phyloP scores from a whole-genome alignment of 495 filamentous ascomycete species.

The Oidiodendron maius region DNA sequence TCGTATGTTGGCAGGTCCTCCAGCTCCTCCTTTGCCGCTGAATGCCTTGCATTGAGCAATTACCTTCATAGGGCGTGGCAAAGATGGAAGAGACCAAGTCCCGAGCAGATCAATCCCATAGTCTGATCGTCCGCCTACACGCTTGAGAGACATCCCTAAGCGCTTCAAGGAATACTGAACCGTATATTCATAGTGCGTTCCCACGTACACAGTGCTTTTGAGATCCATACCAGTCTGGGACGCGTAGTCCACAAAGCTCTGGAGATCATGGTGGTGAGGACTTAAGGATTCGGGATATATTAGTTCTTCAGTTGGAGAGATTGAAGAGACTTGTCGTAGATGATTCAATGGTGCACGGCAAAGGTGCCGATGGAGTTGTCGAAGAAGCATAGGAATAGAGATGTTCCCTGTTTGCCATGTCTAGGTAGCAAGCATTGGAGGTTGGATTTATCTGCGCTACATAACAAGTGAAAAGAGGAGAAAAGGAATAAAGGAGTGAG shows the following conservation, averaged over 20 bases:
- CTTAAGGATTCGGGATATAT: slow-evolving; percentile 37
- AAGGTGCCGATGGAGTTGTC: not conserved
- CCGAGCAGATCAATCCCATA: slow-evolving; percentile 81
- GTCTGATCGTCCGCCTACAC: slow-evolving; percentile 71
- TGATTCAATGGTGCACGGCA: slow-evolving; percentile 11
- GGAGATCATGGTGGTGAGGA: slow-evolving; percentile 57
- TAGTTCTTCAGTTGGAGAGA: slow-evolving; percentile 27
- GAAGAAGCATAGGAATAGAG: slow-evolving; percentile 8
- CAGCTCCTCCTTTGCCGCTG: slow-evolving; percentile 40
- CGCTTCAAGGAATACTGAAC: slow-evolving; percentile 53
- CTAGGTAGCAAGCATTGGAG: no score
- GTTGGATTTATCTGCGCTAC: no score
- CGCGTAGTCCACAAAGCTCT: slow-evolving; percentile 69
- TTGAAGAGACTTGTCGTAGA: slow-evolving; percentile 19
- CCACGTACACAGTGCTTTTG: slow-evolving; percentile 49
- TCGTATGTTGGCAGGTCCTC: slow-evolving; percentile 62
- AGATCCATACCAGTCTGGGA: slow-evolving; percentile 43
- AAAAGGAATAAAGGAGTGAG: no score
- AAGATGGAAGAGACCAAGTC: slow-evolving; percentile 61
- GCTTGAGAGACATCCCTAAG: slow-evolving; percentile 60
- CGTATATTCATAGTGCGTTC: slow-evolving; percentile 70
- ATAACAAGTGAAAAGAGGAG: no score
- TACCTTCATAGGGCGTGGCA: slow-evolving; percentile 47
- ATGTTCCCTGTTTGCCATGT: slow-evolving; percentile 4
- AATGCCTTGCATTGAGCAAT: slow-evolving; percentile 79